Percentiles rank a stretch among this genome's conserved stretches.
Evolutionary conservation across 306 rosid species (phyloP).

Genomic region (Hylodesmum podocarpum): DNA sequence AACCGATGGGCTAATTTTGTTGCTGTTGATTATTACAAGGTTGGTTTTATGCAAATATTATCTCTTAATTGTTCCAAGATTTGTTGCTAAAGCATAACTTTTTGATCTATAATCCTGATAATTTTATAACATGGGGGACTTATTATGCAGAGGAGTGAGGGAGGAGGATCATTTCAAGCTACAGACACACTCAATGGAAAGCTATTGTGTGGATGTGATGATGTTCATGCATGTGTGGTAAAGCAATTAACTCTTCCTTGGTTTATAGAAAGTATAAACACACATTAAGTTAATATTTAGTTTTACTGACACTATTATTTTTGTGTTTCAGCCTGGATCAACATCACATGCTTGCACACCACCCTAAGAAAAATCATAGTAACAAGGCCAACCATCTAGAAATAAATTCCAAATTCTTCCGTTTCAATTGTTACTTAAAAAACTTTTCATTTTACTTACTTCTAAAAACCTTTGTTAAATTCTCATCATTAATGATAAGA

Average conservation of each 20-base stretch:
- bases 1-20: conserved; percentile 80
- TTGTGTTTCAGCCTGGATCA: conserved; percentile 52
- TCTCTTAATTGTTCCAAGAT: neutral
- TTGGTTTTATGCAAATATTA: neutral
- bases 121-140: neutral
- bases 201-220: conserved; percentile 70
- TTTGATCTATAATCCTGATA: neutral
- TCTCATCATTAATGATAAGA: no score
- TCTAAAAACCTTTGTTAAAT: no score
- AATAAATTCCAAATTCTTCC: no score
- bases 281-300: neutral
- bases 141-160: conserved; percentile 69
- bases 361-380: neutral
- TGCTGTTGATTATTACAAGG: conserved; percentile 83
- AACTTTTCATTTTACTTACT: no score
- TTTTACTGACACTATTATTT: neutral
- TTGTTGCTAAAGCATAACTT: neutral
- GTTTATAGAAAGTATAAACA: neutral
- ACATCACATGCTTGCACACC: conserved; percentile 40
- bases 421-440: no score
- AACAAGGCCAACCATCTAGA: neutral
- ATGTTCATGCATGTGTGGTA: conserved; percentile 69
- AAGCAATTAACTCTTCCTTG: neutral
- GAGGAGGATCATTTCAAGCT: conserved; percentile 87
- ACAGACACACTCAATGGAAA: conserved; percentile 72